Percentiles rank a stretch among this genome's conserved stretches.
phyloP scores from a whole-genome alignment of 495 filamentous ascomycete genomes.

The Penicillium macrosclerotiorum region DNA sequence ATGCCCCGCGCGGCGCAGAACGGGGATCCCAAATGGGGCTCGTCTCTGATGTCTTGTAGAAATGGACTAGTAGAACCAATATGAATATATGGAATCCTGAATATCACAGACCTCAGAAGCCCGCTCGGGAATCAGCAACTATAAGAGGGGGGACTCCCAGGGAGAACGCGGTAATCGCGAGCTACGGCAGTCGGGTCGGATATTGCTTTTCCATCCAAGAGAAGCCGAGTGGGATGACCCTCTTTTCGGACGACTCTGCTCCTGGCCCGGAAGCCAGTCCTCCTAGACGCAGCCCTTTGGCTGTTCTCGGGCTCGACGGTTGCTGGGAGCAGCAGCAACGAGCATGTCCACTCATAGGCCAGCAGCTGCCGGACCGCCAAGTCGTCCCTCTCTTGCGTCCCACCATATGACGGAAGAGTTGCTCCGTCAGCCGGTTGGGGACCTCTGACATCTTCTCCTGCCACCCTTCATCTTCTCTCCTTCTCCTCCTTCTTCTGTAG shows the following conservation, averaged over 20 bases:
- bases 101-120: no score
- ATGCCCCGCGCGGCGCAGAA: conserved; percentile 42
- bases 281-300: no score
- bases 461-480: conserved; percentile 11
- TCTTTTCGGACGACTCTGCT: conserved; percentile 44
- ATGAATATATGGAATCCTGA: not conserved
- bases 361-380: no score
- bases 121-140: no score
- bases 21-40: no score
- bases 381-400: no score
- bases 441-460: conserved; percentile 21
- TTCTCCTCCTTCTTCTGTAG: conserved; percentile 15
- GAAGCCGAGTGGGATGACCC: conserved; percentile 30
- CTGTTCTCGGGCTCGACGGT: no score
- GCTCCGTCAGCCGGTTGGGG: conserved; percentile 42
- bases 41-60: no score
- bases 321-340: conserved; percentile 1
- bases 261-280: conserved; percentile 33
- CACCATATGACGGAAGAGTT: conserved; percentile 46
- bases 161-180: no score
- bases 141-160: no score
- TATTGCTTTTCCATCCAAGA: conserved; percentile 15
- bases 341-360: no score
- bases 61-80: no score
- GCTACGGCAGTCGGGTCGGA: conserved; percentile 19